Percentiles rank a stretch among this genome's conserved stretches.
Evolutionary conservation across 2,329 filamentous ascomycete genomes (phyloP).

Genomic region (Colletotrichum camelliae): DNA sequence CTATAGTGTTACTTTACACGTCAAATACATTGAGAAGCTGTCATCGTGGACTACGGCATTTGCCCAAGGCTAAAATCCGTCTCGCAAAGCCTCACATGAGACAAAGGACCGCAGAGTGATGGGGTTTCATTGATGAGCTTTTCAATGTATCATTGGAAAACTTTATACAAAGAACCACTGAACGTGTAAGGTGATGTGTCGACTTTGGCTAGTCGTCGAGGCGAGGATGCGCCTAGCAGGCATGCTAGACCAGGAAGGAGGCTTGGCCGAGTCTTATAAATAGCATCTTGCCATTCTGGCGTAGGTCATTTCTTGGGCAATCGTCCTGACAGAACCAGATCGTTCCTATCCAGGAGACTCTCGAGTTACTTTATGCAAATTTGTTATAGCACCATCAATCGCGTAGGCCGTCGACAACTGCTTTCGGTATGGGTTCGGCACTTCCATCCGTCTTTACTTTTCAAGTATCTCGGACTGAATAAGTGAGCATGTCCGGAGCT

Average conservation of each 20-base stretch:
- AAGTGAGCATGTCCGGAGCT: background rate
- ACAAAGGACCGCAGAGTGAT: too few species aligned
- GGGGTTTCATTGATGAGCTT: background rate
- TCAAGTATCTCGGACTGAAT: background rate
- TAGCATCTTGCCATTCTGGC: background rate
- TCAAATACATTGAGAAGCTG: background rate
- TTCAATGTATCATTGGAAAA: background rate
- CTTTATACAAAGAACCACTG: background rate
- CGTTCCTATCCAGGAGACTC: too few species aligned
- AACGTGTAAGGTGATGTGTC: background rate
- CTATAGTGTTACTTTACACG: background rate
- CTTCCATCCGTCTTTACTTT: background rate
- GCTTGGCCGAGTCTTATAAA: background rate
- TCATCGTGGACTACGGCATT: background rate
- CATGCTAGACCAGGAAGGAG: background rate
- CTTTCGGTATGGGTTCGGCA: too few species aligned
- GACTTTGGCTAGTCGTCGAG: background rate
- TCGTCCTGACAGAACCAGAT: too few species aligned
- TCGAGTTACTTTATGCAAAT: too few species aligned
- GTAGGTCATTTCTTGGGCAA: background rate
- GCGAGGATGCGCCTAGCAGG: background rate
- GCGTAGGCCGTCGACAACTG: too few species aligned
- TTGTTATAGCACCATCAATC: too few species aligned
- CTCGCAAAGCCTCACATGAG: too few species aligned
- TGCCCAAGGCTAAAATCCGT: background rate